phyloP scores from a whole-genome alignment of 768 basidiomycete species.

The Xanthoconium stramineum region DNA sequence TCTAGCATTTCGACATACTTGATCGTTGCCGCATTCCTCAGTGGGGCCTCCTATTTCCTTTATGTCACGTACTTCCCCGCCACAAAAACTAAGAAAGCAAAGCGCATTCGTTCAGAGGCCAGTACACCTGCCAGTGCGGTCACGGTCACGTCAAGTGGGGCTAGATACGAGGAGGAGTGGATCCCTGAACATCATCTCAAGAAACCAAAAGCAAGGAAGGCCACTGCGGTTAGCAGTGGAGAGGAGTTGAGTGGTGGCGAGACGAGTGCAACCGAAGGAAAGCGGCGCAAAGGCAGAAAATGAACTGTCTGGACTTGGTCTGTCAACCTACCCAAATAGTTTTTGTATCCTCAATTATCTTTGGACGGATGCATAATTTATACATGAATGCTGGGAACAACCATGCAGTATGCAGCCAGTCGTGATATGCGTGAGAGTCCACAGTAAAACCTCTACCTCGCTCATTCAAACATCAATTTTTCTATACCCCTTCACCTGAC shows the following conservation, averaged over 20 bases:
- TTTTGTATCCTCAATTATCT: not conserved
- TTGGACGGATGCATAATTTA: slow-evolving; percentile 8
- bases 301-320: slow-evolving; percentile 21
- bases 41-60: slow-evolving; percentile 59
- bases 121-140: slow-evolving; percentile 55
- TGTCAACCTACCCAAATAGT: not conserved
- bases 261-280: slow-evolving; percentile 56
- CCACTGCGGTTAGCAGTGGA: slow-evolving; percentile 50
- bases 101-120: slow-evolving; percentile 42
- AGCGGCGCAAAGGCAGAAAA: slow-evolving; percentile 49
- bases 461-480: slow-evolving; percentile 53
- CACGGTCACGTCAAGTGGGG: slow-evolving; percentile 58
- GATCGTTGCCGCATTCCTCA: slow-evolving; percentile 61
- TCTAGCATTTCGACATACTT: slow-evolving; percentile 65
- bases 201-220: slow-evolving; percentile 54
- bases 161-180: slow-evolving; percentile 86
- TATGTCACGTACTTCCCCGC: slow-evolving; percentile 66
- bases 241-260: slow-evolving; percentile 69
- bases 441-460: not conserved
- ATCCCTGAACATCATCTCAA: slow-evolving; percentile 87
- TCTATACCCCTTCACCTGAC: slow-evolving; percentile 86
- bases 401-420: not conserved
- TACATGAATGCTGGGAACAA: not conserved
- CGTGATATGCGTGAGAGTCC: not conserved
- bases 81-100: slow-evolving; percentile 50